phyloP scores from a whole-genome alignment of 2,329 filamentous ascomycete species.

The Periglandula ipomoeae region DNA sequence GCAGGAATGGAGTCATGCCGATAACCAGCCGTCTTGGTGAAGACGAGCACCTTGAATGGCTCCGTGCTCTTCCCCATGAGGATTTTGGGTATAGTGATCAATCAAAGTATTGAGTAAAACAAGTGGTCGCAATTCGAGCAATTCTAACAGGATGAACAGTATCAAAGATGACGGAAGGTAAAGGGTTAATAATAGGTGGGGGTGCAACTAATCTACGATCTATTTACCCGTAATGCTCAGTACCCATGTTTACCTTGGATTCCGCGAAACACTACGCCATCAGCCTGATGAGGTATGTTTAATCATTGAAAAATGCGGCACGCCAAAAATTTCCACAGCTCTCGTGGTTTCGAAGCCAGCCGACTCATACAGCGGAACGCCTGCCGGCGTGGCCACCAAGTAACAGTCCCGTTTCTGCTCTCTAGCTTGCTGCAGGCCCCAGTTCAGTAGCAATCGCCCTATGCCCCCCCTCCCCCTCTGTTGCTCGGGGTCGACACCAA shows the following conservation, averaged over 20 bases:
- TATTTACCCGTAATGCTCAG: no score
- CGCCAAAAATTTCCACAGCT: slow-evolving; percentile 7
- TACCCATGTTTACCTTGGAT: no score
- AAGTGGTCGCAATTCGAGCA: no score
- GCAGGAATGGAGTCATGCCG: slow-evolving; percentile 31
- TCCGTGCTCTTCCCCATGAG: not conserved
- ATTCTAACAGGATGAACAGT: no score
- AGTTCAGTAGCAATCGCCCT: slow-evolving; percentile 11
- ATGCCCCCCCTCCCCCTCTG: no score
- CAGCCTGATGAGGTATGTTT: not conserved
- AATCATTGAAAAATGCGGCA: slow-evolving; percentile 9
- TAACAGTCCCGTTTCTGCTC: slow-evolving; percentile 9
- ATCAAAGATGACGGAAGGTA: no score
- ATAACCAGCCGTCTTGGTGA: slow-evolving; percentile 28
- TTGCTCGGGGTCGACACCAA: no score
- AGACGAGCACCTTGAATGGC: slow-evolving; percentile 26
- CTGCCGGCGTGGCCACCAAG: slow-evolving; percentile 9
- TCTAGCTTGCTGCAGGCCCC: slow-evolving; percentile 10
- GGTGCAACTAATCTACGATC: no score
- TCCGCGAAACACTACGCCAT: no score
- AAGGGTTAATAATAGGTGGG: no score
- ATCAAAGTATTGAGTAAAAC: no score
- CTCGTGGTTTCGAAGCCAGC: slow-evolving; percentile 7
- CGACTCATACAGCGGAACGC: slow-evolving; percentile 7
- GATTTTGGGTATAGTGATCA: no score